phyloP scores from a whole-genome alignment of 2,329 filamentous ascomycete species.

The Paraphaeosphaeria sporulosa region DNA sequence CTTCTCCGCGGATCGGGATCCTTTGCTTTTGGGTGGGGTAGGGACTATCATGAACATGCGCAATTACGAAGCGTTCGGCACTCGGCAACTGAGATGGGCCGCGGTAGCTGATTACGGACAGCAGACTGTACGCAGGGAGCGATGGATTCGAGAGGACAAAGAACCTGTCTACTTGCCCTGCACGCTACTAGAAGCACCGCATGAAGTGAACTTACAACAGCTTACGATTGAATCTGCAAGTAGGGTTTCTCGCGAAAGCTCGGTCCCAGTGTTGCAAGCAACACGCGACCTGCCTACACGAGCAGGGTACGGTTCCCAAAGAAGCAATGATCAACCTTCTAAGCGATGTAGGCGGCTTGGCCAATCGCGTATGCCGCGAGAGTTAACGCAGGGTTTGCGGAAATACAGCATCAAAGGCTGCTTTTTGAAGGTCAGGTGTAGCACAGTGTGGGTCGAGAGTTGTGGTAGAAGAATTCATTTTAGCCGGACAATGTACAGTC shows the following conservation, averaged over 20 bases:
- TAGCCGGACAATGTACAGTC: conserved; percentile 17
- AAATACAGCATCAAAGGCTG: background rate
- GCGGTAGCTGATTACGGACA: background rate
- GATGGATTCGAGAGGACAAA: background rate
- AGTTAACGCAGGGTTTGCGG: background rate
- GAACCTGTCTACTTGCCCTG: background rate
- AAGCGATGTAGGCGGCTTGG: conserved; percentile 2
- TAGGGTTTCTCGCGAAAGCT: background rate
- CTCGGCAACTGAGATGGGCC: background rate
- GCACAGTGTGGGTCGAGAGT: background rate
- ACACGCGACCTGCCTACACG: conserved; percentile 15
- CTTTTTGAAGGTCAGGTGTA: background rate
- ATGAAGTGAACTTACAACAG: background rate
- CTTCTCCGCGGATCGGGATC: conserved; percentile 13
- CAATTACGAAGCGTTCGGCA: background rate
- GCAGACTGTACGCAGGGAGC: background rate
- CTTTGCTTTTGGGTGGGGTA: background rate
- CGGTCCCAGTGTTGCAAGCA: background rate
- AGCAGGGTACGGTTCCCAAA: background rate
- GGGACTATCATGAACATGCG: background rate
- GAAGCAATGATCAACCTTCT: conserved; percentile 14
- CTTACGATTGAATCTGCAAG: background rate
- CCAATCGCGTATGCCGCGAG: conserved; percentile 6
- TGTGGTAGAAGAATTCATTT: conserved; percentile 6
- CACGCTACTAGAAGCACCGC: background rate